Evolutionary conservation across 257 asterid species (phyloP).

Genomic region (Solanum lycopersicoides): DNA sequence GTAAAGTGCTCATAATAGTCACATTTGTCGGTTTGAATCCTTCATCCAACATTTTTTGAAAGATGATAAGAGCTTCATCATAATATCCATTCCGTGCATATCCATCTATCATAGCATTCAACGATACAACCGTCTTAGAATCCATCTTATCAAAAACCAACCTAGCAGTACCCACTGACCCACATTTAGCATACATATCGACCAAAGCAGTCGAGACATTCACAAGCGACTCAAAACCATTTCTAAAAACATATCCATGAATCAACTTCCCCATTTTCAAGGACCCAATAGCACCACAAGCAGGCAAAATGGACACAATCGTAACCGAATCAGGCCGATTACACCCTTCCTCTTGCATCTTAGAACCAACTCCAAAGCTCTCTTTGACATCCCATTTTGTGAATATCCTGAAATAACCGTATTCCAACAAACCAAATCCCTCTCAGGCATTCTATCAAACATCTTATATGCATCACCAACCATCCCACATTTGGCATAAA

Average conservation of each 20-base stretch:
- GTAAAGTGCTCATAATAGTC: constrained; percentile 75
- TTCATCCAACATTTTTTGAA: constrained; percentile 50
- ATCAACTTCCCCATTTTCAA: constrained; percentile 45
- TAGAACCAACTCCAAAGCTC: constrained; percentile 42
- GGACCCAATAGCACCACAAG: constrained; percentile 40
- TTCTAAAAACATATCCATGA: constrained; percentile 53
- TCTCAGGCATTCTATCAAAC: constrained; percentile 81
- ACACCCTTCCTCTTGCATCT: constrained; percentile 52
- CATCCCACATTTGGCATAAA: constrained; percentile 67
- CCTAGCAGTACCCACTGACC: constrained; percentile 31
- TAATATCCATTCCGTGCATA: constrained; percentile 68
- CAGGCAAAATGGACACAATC: constrained; percentile 66
- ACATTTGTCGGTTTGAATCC: constrained; percentile 62
- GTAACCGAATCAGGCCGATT: constrained; percentile 58
- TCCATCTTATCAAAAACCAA: constrained; percentile 55
- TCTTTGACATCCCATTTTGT: constrained; percentile 61
- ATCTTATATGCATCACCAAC: constrained; percentile 57
- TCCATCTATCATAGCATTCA: constrained; percentile 92
- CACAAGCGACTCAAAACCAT: constrained; percentile 40
- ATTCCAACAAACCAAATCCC: constrained; percentile 86
- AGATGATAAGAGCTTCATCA: constrained; percentile 56
- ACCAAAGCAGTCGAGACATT: constrained; percentile 71
- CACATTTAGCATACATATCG: constrained; percentile 90
- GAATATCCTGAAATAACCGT: constrained; percentile 62
- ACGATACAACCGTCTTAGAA: constrained; percentile 58